Percentiles rank a stretch among this genome's conserved stretches.
Conservation (phyloP, 768 basidiomycete genomes). For the Naganishia onofrii region DNA sequence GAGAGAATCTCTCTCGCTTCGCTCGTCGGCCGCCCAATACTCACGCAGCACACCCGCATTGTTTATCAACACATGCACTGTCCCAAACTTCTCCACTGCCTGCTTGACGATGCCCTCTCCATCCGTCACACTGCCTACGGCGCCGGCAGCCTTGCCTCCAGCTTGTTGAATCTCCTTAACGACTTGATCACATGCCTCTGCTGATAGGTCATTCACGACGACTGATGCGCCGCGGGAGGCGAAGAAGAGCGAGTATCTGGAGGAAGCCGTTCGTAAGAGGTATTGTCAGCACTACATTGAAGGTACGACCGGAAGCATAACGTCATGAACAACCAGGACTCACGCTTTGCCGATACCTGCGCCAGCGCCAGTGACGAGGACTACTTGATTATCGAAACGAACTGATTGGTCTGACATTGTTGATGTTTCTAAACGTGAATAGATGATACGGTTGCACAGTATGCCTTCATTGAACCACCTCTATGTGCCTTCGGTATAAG, state of each 20-base stretch:
- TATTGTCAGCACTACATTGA: no score
- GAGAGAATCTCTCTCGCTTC: no score
- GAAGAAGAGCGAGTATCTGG: constrained; percentile 83
- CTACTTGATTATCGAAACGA: constrained; percentile 78
- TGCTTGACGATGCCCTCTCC: constrained; percentile 81
- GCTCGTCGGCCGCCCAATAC: constrained; percentile 25
- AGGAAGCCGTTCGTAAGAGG: neutral
- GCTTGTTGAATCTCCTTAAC: constrained; percentile 82
- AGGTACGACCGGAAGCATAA: constrained; percentile 5
- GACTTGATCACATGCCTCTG: constrained; percentile 81
- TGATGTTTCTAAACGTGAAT: neutral
- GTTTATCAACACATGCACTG: constrained; percentile 68
- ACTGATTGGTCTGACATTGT: constrained; percentile 31
- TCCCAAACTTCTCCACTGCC: constrained; percentile 79
- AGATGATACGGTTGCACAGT: neutral
- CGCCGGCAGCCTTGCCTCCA: constrained; percentile 82
- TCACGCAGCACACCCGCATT: constrained; percentile 79
- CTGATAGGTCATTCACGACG: constrained; percentile 92
- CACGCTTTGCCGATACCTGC: constrained; percentile 90
- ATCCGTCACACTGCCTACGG: constrained; percentile 81
- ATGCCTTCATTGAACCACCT: no score
- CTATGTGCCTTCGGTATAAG: neutral
- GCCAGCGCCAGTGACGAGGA: constrained; percentile 91
- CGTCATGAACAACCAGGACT: constrained; percentile 47
- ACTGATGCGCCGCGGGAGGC: constrained; percentile 91